Conservation (phyloP, 2,329 filamentous ascomycete species). For the Xylariaceae sp. region DNA sequence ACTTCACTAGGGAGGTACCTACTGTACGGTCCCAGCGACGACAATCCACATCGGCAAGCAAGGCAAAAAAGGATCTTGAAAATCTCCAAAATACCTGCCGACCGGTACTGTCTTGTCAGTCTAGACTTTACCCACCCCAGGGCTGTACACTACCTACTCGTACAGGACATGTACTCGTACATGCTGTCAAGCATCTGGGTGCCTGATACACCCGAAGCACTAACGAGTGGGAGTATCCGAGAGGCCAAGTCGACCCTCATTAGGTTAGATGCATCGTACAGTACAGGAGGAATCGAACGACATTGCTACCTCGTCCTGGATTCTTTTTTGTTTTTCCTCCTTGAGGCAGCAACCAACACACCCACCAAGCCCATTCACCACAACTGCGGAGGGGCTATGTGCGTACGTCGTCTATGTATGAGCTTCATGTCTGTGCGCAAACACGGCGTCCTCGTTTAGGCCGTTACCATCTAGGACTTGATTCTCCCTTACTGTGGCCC, state of each 20-base stretch:
- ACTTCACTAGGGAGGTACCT: too few species aligned
- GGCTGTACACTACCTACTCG: too few species aligned
- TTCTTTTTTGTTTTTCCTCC: background rate
- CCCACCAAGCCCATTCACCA: background rate
- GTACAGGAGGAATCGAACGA: background rate
- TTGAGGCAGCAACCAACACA: background rate
- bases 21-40: background rate
- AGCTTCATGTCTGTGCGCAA: background rate
- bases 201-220: background rate
- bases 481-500: constrained; percentile 5
- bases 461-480: background rate
- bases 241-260: background rate
- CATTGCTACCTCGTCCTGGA: background rate
- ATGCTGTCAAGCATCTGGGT: background rate
- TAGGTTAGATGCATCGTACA: background rate
- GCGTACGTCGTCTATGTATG: background rate
- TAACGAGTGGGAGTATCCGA: background rate
- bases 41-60: background rate
- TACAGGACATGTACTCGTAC: background rate
- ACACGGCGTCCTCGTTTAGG: background rate
- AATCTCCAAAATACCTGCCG: background rate
- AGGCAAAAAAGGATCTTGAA: background rate
- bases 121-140: background rate
- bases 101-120: background rate
- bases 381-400: too few species aligned